Evolutionary conservation across 108 stramenopile genomes (phyloP).

Genomic region (Cylindrotheca fusiformis): DNA sequence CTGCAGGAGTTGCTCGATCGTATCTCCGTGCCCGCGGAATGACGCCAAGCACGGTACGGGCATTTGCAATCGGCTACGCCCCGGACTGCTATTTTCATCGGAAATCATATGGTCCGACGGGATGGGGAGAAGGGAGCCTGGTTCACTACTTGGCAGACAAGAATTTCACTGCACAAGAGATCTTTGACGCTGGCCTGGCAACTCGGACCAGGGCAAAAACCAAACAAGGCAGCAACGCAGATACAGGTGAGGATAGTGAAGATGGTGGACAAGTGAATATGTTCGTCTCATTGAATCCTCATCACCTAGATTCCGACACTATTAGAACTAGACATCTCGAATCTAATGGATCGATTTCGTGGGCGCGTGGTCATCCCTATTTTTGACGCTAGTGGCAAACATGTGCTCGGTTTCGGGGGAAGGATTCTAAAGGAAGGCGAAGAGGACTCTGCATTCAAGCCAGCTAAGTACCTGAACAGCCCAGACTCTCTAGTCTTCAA

Average conservation of each 20-base stretch:
- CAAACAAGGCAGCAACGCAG: neutral
- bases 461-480: constrained; percentile 92
- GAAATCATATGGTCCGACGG: constrained; percentile 5
- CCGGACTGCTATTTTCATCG: constrained; percentile 75
- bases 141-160: constrained; percentile 65
- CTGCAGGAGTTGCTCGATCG: constrained; percentile 65
- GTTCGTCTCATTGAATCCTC: too few relatives aligned
- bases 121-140: constrained; percentile 59
- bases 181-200: constrained; percentile 87
- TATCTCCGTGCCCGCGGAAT: constrained; percentile 65
- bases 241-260: neutral
- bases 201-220: constrained; percentile 19
- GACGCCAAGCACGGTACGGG: constrained; percentile 58
- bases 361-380: constrained; percentile 77
- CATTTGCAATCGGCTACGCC: constrained; percentile 88
- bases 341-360: constrained; percentile 83
- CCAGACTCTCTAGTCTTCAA: constrained; percentile 86
- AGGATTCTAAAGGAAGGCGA: constrained; percentile 36
- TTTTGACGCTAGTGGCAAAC: constrained; percentile 56
- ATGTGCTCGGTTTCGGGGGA: constrained; percentile 79
- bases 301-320: too few relatives aligned
- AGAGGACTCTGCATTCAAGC: constrained; percentile 22
- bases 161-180: constrained; percentile 70
- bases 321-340: neutral
- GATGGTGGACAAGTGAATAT: too few relatives aligned